Evolutionary conservation across 345 rosid species (phyloP).

Genomic region (Eucalyptus microcorys): DNA sequence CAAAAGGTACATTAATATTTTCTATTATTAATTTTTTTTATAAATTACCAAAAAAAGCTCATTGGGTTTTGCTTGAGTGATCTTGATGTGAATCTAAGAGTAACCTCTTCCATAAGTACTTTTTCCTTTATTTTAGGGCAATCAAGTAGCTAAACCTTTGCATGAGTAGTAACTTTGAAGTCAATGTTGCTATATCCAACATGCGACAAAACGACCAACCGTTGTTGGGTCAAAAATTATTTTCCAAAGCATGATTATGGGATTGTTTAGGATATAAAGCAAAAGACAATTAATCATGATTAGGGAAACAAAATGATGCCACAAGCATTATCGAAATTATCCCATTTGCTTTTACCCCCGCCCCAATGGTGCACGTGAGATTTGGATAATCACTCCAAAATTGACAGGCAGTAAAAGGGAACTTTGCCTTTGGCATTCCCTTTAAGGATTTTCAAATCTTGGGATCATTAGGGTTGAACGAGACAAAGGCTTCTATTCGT

Average conservation of each 20-base stretch:
- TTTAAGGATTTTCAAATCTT: background rate
- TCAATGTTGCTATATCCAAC: background rate
- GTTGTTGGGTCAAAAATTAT: background rate
- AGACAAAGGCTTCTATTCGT: background rate
- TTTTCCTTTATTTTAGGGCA: background rate
- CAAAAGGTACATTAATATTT: background rate
- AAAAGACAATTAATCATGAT: slow-evolving; percentile 6
- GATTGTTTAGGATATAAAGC: slow-evolving; percentile 9
- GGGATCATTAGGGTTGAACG: background rate
- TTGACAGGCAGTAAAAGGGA: background rate
- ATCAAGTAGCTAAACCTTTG: background rate
- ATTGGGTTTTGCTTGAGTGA: background rate
- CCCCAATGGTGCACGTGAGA: slow-evolving; percentile 22
- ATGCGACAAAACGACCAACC: slow-evolving; percentile 9
- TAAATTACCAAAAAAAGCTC: background rate
- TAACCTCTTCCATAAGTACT: slow-evolving; percentile 5
- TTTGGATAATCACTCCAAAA: slow-evolving; percentile 4
- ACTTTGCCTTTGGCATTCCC: background rate
- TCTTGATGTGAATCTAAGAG: slow-evolving; percentile 8
- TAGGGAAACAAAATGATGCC: slow-evolving; percentile 13
- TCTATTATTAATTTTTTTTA: background rate
- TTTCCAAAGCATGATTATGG: slow-evolving; percentile 12
- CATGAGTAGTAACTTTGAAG: background rate
- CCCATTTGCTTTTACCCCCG: background rate
- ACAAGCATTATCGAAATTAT: slow-evolving; percentile 6